A percentile compares a stretch with the other conserved stretches of the same genome.
Evolutionary conservation across 1,284 basidiomycete genomes (phyloP).

Genomic region (Tilletia caries): DNA sequence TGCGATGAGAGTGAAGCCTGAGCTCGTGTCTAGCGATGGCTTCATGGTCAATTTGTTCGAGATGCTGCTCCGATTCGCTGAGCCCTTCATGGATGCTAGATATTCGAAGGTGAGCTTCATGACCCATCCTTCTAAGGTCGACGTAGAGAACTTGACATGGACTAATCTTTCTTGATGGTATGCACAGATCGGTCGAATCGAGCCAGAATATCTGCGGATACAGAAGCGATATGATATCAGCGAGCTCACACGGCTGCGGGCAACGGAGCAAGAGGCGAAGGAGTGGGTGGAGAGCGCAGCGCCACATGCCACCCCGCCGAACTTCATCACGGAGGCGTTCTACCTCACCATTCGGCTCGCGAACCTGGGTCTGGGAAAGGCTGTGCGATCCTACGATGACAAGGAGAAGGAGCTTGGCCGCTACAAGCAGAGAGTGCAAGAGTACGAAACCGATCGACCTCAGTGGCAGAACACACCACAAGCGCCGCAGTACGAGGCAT

Average conservation of each 20-base stretch:
- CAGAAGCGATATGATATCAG: constrained; percentile 43
- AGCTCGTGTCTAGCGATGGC: constrained; percentile 81
- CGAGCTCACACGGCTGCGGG: constrained; percentile 48
- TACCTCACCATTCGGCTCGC: constrained; percentile 61
- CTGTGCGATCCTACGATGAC: constrained; percentile 69
- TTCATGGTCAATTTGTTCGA: constrained; percentile 89
- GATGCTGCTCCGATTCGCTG: constrained; percentile 80
- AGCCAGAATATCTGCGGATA: constrained; percentile 64
- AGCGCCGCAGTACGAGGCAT: constrained; percentile 49
- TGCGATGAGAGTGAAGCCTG: constrained; percentile 80
- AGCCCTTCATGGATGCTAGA: constrained; percentile 90
- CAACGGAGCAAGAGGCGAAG: constrained; percentile 45
- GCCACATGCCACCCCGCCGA: constrained; percentile 56
- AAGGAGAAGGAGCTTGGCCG: constrained; percentile 62
- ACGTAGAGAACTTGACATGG: background rate
- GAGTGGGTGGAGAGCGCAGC: constrained; percentile 34
- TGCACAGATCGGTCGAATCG: constrained; percentile 69
- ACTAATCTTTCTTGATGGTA: constrained; percentile 54
- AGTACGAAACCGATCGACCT: constrained; percentile 63
- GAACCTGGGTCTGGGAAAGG: constrained; percentile 56
- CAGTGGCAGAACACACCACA: constrained; percentile 37
- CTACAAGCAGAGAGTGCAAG: constrained; percentile 68
- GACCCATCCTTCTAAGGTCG: background rate
- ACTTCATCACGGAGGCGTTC: constrained; percentile 95
- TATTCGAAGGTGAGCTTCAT: constrained; percentile 71